phyloP scores from a whole-genome alignment of 169 alveolate genomes.

The Eimeria tenella region DNA sequence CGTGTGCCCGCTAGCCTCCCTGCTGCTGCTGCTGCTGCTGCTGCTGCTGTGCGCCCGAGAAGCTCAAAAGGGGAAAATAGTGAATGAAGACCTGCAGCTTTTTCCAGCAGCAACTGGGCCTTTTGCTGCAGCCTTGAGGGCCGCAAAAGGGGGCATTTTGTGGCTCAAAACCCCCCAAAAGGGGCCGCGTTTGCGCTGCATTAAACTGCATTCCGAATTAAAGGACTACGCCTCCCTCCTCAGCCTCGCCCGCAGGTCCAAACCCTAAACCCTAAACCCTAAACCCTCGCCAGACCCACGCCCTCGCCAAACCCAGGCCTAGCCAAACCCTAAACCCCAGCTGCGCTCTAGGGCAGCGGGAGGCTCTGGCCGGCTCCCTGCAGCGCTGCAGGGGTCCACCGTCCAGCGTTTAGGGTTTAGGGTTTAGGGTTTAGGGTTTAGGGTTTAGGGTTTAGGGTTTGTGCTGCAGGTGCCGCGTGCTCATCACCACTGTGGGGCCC shows the following conservation, averaged over 20 bases:
- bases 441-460: constrained; percentile 41
- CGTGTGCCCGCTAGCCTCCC: too few species aligned
- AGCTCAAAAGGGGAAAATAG: too few species aligned
- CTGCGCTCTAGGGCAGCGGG: constrained; percentile 19
- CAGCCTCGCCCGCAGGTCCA: constrained; percentile 9
- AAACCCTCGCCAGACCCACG: neutral
- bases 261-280: neutral
- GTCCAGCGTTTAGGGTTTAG: too few species aligned
- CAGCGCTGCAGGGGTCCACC: neutral
- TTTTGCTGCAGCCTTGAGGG: too few species aligned
- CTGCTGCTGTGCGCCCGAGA: too few species aligned
- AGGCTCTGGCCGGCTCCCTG: constrained; percentile 39
- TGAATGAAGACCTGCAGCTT: too few species aligned
- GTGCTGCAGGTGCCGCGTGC: constrained; percentile 39
- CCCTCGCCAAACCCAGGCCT: constrained; percentile 10
- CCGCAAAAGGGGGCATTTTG: neutral
- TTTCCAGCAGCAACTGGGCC: too few species aligned
- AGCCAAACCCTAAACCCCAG: constrained; percentile 4
- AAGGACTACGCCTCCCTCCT: constrained; percentile 5
- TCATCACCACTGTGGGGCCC: constrained; percentile 69
- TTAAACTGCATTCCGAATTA: too few species aligned
- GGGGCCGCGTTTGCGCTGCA: too few species aligned
- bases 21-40: too few species aligned
- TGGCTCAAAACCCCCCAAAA: too few species aligned
- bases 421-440: constrained; percentile 6